phyloP scores from a whole-genome alignment of 2,329 filamentous ascomycete species.

The Sporothrix dimorphospora region DNA sequence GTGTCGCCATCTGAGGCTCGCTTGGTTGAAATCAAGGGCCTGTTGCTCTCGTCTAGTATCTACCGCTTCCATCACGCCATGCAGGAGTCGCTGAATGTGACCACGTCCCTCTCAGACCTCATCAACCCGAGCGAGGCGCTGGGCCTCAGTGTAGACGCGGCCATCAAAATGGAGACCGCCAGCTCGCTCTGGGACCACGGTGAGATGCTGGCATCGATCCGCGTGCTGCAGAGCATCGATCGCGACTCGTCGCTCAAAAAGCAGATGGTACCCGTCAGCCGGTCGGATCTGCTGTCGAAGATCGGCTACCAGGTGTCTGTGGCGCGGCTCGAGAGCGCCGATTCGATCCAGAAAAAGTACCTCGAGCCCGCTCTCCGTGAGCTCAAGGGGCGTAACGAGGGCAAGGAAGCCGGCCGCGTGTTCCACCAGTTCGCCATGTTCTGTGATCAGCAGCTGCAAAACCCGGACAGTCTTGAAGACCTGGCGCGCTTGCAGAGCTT shows the following conservation, averaged over 20 bases:
- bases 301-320: constrained; percentile 87
- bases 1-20: constrained; percentile 66
- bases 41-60: constrained; percentile 73
- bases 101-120: constrained; percentile 79
- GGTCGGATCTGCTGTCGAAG: constrained; percentile 80
- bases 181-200: constrained; percentile 93
- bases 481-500: constrained; percentile 78
- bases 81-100: constrained; percentile 84
- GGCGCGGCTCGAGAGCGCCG: constrained; percentile 86
- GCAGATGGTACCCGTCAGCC: constrained; percentile 72
- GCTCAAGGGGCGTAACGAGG: constrained; percentile 68
- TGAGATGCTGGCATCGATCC: constrained; percentile 85
- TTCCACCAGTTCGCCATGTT: constrained; percentile 95
- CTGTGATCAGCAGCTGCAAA: constrained; percentile 91
- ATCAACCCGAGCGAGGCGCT: constrained; percentile 68
- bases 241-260: constrained; percentile 62
- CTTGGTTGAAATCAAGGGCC: constrained; percentile 73
- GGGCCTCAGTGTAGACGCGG: constrained; percentile 77
- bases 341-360: constrained; percentile 85
- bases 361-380: constrained; percentile 82
- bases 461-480: constrained; percentile 82
- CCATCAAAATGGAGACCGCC: constrained; percentile 79
- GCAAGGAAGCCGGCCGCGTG: constrained; percentile 79
- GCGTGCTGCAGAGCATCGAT: constrained; percentile 78
- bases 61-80: constrained; percentile 79